These are phyloP conservation scores for Hyaloscypha variabilis DNA, from an alignment of 495 filamentous ascomycete species.

Conservation along the genomic window DNA sequence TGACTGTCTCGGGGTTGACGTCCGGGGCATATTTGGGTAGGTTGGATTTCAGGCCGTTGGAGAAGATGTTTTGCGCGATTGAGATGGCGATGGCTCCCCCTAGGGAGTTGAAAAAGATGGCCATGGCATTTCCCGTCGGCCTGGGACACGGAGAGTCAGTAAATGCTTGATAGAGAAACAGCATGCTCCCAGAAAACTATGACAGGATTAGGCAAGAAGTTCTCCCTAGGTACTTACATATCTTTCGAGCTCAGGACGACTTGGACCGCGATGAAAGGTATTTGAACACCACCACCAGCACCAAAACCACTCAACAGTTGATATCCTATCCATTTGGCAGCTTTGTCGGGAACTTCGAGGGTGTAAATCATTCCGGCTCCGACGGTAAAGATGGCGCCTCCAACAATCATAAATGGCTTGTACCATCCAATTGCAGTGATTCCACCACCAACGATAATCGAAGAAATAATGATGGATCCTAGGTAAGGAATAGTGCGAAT, in stretches of 20 bases:
- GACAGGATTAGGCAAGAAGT: too few relatives aligned
- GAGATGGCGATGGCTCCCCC: slow-evolving; percentile 52
- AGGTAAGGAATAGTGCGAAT: slow-evolving; percentile 56
- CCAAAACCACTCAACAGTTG: slow-evolving; percentile 30
- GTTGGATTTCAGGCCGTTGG: slow-evolving; percentile 42
- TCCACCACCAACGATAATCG: slow-evolving; percentile 36
- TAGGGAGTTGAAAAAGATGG: slow-evolving; percentile 44
- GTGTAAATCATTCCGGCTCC: slow-evolving; percentile 38
- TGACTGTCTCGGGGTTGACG: slow-evolving; percentile 43
- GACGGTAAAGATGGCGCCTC: slow-evolving; percentile 35
- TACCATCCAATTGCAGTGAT: slow-evolving; percentile 37
- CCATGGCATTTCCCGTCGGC: slow-evolving; percentile 27
- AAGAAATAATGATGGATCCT: slow-evolving; percentile 36
- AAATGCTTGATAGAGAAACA: neutral
- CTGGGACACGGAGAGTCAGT: neutral
- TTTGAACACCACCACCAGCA: slow-evolving; percentile 25
- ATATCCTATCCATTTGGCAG: slow-evolving; percentile 28
- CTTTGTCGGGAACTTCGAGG: slow-evolving; percentile 14
- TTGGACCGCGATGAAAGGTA: slow-evolving; percentile 28
- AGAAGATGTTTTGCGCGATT: slow-evolving; percentile 50
- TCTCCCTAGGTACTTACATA: slow-evolving; percentile 24
- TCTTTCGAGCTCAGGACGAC: slow-evolving; percentile 24
- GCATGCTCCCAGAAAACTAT: too few relatives aligned
- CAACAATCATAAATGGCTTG: slow-evolving; percentile 39
- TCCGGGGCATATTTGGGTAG: slow-evolving; percentile 42